Conservation (phyloP, 805 yeast genomes). For the Yamadazyma philogaea region DNA sequence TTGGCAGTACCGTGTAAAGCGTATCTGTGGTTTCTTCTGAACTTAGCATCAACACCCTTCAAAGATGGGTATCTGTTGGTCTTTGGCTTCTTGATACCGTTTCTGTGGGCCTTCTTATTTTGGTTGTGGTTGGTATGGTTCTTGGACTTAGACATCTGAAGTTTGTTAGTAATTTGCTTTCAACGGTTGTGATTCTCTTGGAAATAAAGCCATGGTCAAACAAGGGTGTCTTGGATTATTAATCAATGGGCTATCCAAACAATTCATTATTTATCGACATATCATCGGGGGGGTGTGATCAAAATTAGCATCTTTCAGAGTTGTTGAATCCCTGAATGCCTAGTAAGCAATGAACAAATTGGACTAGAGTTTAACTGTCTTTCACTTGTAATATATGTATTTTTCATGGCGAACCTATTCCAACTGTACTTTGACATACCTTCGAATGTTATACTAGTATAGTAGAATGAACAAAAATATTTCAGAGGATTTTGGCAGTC, state of each 20-base stretch:
- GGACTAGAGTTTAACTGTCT: too few species aligned
- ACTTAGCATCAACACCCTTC: conserved; percentile 99
- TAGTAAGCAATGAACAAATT: too few species aligned
- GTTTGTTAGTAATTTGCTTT: conserved; percentile 25
- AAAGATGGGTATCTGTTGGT: conserved; percentile 97
- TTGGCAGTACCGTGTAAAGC: conserved; percentile 97
- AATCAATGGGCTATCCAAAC: too few species aligned
- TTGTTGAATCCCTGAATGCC: too few species aligned
- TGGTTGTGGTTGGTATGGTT: conserved; percentile 99
- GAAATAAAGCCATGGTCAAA: too few species aligned
- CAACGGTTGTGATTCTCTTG: background rate
- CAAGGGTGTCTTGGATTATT: too few species aligned
- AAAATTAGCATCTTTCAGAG: too few species aligned
- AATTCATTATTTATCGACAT: too few species aligned
- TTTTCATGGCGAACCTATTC: background rate
- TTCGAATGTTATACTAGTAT: conserved; percentile 7
- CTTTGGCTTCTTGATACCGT: conserved; percentile 99
- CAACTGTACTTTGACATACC: conserved; percentile 8
- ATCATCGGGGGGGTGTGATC: too few species aligned
- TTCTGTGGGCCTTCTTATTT: conserved; percentile 99
- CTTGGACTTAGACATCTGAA: conserved; percentile 94
- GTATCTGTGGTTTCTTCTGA: conserved; percentile 98
- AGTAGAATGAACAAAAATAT: conserved; percentile 6
- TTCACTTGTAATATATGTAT: background rate
- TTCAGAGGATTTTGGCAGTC: conserved; percentile 4